Conservation (phyloP, 2,329 filamentous ascomycete species). For the Fusarium sp. region DNA sequence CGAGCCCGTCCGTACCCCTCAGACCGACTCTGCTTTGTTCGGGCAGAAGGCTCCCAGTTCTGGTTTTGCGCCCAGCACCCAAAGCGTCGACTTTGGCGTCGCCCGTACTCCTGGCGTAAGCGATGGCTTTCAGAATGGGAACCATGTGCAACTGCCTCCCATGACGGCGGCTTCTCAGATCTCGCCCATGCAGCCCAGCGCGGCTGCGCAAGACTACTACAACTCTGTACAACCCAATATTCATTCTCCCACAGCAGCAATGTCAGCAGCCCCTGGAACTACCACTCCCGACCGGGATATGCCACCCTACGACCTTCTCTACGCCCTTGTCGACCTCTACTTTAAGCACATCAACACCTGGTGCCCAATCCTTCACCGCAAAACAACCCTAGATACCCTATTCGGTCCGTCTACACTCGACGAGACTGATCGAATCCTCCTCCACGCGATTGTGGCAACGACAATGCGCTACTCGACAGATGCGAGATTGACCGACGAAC, state of each 20-base stretch:
- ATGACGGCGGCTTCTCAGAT: constrained; percentile 54
- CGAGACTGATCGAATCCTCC: constrained; percentile 83
- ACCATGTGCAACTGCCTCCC: constrained; percentile 56
- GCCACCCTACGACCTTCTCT: constrained; percentile 80
- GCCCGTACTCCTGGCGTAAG: constrained; percentile 60
- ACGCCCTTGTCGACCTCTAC: constrained; percentile 79
- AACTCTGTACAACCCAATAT: constrained; percentile 58
- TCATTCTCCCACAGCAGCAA: constrained; percentile 68
- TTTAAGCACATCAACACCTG: constrained; percentile 85
- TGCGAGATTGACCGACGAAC: constrained; percentile 76
- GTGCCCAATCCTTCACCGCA: constrained; percentile 91
- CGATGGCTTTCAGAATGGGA: constrained; percentile 62
- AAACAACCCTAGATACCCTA: constrained; percentile 82
- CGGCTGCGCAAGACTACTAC: constrained; percentile 64
- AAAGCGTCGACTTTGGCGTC: constrained; percentile 64
- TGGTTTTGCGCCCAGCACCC: constrained; percentile 56
- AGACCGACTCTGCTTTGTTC: constrained; percentile 70
- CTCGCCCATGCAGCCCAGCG: constrained; percentile 52
- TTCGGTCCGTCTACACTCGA: constrained; percentile 83
- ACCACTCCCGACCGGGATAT: constrained; percentile 69
- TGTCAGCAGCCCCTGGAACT: constrained; percentile 56
- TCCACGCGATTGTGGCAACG: constrained; percentile 91
- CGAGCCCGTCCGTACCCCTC: constrained; percentile 63
- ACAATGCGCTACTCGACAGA: constrained; percentile 88
- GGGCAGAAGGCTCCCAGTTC: constrained; percentile 68